A percentile compares a stretch with the other conserved stretches of the same genome.
Evolutionary conservation across 805 yeast genomes (phyloP).

Genomic region (Tetrapisispora arboricola): DNA sequence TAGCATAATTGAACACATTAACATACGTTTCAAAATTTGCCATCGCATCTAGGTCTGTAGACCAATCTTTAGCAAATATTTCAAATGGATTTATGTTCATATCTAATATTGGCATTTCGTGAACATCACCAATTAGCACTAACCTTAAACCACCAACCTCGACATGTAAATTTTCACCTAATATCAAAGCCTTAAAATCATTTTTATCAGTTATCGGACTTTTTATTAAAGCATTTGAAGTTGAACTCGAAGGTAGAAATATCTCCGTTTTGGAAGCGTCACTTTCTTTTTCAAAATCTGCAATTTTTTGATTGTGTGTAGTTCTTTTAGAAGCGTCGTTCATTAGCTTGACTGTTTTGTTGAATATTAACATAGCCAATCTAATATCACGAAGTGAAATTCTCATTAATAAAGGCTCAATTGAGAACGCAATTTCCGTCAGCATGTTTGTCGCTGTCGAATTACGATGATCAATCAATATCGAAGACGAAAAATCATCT

Average conservation of each 20-base stretch:
- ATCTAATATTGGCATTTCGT: constrained; percentile 82
- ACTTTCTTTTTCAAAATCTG: constrained; percentile 8
- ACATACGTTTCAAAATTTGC: constrained; percentile 53
- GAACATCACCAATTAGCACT: constrained; percentile 81
- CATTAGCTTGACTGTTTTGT: constrained; percentile 53
- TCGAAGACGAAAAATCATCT: constrained; percentile 79
- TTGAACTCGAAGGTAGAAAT: not conserved
- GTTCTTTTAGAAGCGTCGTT: constrained; percentile 8
- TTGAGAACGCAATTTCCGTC: constrained; percentile 55
- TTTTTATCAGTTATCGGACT: constrained; percentile 17
- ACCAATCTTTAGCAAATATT: constrained; percentile 69
- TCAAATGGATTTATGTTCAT: constrained; percentile 62
- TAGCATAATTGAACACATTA: constrained; percentile 77
- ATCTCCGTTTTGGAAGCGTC: constrained; percentile 2
- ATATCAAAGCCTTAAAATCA: constrained; percentile 34
- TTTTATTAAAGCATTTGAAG: not conserved
- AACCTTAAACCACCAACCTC: constrained; percentile 67
- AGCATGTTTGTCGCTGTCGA: constrained; percentile 48
- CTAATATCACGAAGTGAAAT: constrained; percentile 80
- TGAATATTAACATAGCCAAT: constrained; percentile 63
- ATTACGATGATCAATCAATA: constrained; percentile 61
- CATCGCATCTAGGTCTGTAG: constrained; percentile 66
- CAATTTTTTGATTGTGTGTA: constrained; percentile 1
- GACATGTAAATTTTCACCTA: constrained; percentile 58
- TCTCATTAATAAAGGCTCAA: constrained; percentile 74